Percentiles rank a stretch among this genome's conserved stretches.
Conservation (phyloP, 2,329 filamentous ascomycete genomes). For the Fusarium euwallaceae region DNA sequence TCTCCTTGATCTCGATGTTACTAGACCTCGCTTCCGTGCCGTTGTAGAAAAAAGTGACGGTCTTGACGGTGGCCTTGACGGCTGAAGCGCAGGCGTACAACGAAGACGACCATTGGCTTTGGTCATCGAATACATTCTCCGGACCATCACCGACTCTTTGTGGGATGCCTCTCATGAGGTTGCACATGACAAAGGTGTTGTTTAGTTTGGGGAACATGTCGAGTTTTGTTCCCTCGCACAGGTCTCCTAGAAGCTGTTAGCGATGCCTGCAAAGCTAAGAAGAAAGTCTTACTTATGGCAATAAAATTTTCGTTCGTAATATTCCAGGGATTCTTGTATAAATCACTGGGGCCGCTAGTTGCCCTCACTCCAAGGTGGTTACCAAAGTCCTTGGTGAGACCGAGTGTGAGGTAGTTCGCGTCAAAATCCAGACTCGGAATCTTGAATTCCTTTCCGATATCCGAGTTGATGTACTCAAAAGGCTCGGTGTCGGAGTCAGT, state of each 20-base stretch:
- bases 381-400: conserved; percentile 4
- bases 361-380: conserved; percentile 1
- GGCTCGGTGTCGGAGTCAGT: conserved; percentile 46
- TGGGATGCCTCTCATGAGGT: conserved; percentile 56
- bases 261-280: neutral
- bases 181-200: conserved; percentile 57
- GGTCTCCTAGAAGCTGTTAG: neutral
- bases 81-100: conserved; percentile 59
- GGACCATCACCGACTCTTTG: conserved; percentile 50
- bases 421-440: conserved; percentile 20
- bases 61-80: conserved; percentile 59
- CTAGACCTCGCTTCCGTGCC: conserved; percentile 50
- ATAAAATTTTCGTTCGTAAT: neutral
- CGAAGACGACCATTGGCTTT: conserved; percentile 56
- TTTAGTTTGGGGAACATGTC: conserved; percentile 56
- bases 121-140: conserved; percentile 53
- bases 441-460: conserved; percentile 51
- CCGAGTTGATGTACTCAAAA: neutral
- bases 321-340: neutral
- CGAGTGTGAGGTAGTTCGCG: neutral
- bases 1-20: conserved; percentile 48
- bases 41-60: conserved; percentile 57
- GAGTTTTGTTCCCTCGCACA: conserved; percentile 44
- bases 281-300: neutral
- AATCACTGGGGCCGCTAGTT: neutral